Percentiles rank a stretch among this genome's conserved stretches.
Conservation (phyloP, 2,329 filamentous ascomycete genomes). For the Aschersonia sp. region DNA sequence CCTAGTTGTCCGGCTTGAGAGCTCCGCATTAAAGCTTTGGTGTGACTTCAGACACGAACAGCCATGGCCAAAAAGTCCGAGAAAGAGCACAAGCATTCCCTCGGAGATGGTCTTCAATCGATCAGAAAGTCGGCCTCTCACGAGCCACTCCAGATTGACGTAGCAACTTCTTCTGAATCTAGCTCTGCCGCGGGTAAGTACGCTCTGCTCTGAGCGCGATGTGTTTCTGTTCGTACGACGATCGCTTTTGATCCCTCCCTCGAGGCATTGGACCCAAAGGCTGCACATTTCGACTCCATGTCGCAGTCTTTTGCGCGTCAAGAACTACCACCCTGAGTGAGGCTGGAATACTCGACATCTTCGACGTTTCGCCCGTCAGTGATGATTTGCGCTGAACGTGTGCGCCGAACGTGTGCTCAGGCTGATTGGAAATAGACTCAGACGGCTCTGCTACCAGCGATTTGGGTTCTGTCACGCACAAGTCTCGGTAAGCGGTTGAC, state of each 20-base stretch:
- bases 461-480: background rate
- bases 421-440: background rate
- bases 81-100: background rate
- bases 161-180: slow-evolving; percentile 2
- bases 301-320: no score
- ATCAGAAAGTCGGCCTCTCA: slow-evolving; percentile 6
- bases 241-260: no score
- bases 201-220: no score
- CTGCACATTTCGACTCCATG: no score
- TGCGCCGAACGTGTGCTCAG: no score
- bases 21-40: background rate
- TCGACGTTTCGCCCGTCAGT: no score
- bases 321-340: no score
- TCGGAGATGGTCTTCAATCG: slow-evolving; percentile 2
- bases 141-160: slow-evolving; percentile 5
- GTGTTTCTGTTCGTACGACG: no score
- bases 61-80: background rate
- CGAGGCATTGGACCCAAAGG: no score
- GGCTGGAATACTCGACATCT: no score
- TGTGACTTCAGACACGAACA: background rate
- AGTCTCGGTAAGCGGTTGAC: background rate
- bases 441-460: background rate
- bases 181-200: background rate
- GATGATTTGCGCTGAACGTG: no score
- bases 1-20: background rate